A percentile compares a stretch with the other conserved stretches of the same genome.
Conservation (phyloP, 352 stramenopile genomes). For the Thraustotheca clavata region DNA sequence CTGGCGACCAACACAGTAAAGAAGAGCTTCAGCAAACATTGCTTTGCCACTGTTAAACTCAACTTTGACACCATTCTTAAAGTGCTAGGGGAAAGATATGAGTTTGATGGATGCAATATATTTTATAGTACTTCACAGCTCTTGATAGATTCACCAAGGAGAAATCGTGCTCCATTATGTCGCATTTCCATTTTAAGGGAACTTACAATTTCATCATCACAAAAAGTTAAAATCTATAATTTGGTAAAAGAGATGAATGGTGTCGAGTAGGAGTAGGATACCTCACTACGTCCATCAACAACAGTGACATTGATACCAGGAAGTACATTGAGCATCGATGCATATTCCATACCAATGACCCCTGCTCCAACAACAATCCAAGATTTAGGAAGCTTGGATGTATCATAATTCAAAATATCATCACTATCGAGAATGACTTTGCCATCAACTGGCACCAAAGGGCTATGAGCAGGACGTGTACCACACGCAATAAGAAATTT, state of each 20-base stretch:
- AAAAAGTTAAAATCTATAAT: slow-evolving; percentile 61
- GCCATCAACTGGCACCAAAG: slow-evolving; percentile 74
- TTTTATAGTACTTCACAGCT: slow-evolving; percentile 40
- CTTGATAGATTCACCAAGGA: slow-evolving; percentile 72
- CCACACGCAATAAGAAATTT: slow-evolving; percentile 83
- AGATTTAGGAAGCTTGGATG: slow-evolving; percentile 55
- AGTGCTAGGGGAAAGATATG: slow-evolving; percentile 12
- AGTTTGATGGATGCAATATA: neutral
- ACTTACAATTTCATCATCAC: slow-evolving; percentile 78
- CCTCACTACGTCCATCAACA: slow-evolving; percentile 63
- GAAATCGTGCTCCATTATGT: slow-evolving; percentile 77
- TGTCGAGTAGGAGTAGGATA: slow-evolving; percentile 20
- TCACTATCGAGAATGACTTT: slow-evolving; percentile 77
- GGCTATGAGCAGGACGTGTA: slow-evolving; percentile 68
- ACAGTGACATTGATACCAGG: slow-evolving; percentile 80
- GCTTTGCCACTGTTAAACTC: slow-evolving; percentile 70
- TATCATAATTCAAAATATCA: slow-evolving; percentile 64
- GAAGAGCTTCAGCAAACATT: slow-evolving; percentile 52
- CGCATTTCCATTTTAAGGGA: slow-evolving; percentile 87
- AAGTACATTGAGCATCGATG: slow-evolving; percentile 85
- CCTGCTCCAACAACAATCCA: slow-evolving; percentile 77
- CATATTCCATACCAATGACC: slow-evolving; percentile 89
- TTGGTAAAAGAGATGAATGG: neutral
- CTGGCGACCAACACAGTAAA: slow-evolving; percentile 76
- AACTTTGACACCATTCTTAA: slow-evolving; percentile 46